phyloP scores from a whole-genome alignment of 1,284 basidiomycete genomes.

The Trichosporon sp. region DNA sequence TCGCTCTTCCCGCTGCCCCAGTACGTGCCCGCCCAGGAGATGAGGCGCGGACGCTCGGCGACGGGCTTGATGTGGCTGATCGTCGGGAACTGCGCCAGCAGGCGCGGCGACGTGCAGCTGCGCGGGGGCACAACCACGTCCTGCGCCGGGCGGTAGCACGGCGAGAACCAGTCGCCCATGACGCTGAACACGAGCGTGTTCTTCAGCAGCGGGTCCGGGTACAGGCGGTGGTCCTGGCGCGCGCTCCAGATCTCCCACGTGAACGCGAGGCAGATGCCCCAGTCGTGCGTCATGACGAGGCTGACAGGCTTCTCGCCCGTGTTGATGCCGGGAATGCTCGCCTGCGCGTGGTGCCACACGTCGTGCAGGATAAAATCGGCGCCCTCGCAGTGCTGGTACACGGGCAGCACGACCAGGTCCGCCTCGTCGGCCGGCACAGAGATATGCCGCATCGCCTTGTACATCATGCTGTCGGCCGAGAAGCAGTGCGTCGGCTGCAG shows the following conservation, averaged over 20 bases:
- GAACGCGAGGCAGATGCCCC: conserved; percentile 49
- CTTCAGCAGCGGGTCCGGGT: conserved; percentile 42
- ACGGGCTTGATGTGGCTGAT: conserved; percentile 35
- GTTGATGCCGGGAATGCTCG: conserved; percentile 42
- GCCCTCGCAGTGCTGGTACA: conserved; percentile 47
- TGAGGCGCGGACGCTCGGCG: conserved; percentile 34
- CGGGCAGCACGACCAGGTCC: conserved; percentile 50
- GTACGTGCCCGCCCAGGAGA: conserved; percentile 46
- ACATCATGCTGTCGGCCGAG: conserved; percentile 48
- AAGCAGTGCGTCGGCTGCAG: conserved; percentile 45
- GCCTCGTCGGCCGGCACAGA: conserved; percentile 49
- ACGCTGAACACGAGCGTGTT: conserved; percentile 46
- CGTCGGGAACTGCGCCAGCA: conserved; percentile 35
- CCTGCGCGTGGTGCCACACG: conserved; percentile 40
- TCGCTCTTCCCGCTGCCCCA: conserved; percentile 50
- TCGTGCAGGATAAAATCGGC: conserved; percentile 47
- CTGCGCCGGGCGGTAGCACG: conserved; percentile 48
- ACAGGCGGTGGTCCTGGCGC: conserved; percentile 24
- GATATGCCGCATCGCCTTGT: conserved; percentile 42
- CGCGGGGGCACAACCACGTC: conserved; percentile 49
- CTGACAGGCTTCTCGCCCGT: conserved; percentile 36
- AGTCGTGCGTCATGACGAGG: conserved; percentile 52
- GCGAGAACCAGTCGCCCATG: conserved; percentile 48
- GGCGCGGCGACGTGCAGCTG: conserved; percentile 35
- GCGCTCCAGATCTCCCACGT: conserved; percentile 49